These are phyloP conservation scores for Boechera retrofracta DNA, from an alignment of 345 rosid species.

Conservation along the genomic window DNA sequence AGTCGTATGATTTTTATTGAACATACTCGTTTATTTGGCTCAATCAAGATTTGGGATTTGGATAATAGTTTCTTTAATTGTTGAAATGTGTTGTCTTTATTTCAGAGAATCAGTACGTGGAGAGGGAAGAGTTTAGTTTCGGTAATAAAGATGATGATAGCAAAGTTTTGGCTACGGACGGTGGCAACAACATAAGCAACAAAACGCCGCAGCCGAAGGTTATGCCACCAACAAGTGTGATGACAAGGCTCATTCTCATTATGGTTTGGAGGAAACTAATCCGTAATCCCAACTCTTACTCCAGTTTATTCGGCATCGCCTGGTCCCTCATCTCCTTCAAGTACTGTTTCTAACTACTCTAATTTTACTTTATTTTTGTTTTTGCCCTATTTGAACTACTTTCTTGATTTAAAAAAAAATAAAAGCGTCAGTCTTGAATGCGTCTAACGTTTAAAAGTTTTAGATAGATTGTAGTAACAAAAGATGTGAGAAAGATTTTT, in stretches of 20 bases:
- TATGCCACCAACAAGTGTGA: conserved; percentile 97
- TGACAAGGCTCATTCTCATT: conserved; percentile 96
- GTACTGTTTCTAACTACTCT: conserved; percentile 45
- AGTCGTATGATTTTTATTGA: background rate
- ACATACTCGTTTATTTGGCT: background rate
- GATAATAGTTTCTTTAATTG: background rate
- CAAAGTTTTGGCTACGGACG: conserved; percentile 55
- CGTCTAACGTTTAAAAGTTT: background rate
- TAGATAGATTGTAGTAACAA: background rate
- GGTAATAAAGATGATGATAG: conserved; percentile 61
- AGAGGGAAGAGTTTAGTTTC: conserved; percentile 84
- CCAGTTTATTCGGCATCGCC: conserved; percentile 88
- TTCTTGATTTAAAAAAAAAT: background rate
- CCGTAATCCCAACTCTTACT: conserved; percentile 97
- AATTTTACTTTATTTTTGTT: background rate
- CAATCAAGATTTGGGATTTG: background rate
- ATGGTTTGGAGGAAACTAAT: conserved; percentile 99
- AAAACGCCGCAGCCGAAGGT: conserved; percentile 50
- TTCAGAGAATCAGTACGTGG: conserved; percentile 58
- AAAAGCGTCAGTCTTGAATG: conserved; percentile 20
- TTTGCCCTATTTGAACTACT: background rate
- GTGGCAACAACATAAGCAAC: conserved; percentile 50
- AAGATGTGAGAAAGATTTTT: conserved; percentile 40
- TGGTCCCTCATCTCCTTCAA: conserved; percentile 95
- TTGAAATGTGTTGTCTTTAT: conserved; percentile 32